Base-by-base conservation (phyloP, 2,329 filamentous ascomycete species). In the Ascochyta rabiei region DNA sequence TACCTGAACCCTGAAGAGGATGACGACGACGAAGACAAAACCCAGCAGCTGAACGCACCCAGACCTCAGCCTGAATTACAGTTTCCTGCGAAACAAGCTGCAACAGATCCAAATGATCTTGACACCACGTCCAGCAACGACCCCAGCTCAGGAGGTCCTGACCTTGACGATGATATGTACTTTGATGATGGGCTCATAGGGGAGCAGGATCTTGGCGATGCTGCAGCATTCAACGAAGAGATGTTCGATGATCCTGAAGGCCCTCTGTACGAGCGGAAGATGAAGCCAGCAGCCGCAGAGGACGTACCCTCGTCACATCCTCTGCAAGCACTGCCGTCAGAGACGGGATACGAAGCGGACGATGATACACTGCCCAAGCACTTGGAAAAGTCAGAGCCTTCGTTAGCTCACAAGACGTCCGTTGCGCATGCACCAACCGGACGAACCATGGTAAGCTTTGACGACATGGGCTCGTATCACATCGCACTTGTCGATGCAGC, bases 401-500 rank as follows among this genome's bases (percentile, higher is more conserved):
- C 85, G 7, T 80, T 75, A 77, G 5, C 81, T 81, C 60, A 86
- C 82, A 19, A 84, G 60, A 62, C 66, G 37, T 74, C 66, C 53
- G 63, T 67, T 63, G 64, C 59, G 3, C 68, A 71, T 21, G 61
- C 67, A 71, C 78, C 33, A 68, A 53, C 66, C 7, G 52, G 67
- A 72, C 78, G 33, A 67, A 57, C 67, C 4, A 53, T 63, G 18
- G 64, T 69, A 19, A 63, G 64, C 24, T 69, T 70, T 48, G 79
- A 82, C 31, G 86, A 83, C 52, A 77, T 89, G 18, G 86, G 86
- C 37, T 88, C 86, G 1, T 93, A 97, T 67, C 92, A 96, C 69
- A 89, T 89, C 47, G 91, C 92, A 1, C 81, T 98, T 4, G 91
- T 91, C 1, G 88, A 89, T 41, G 93, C 92, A 6, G 89, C 91